Base-by-base conservation (phyloP, 345 rosid species). In the Viola odorata region DNA sequence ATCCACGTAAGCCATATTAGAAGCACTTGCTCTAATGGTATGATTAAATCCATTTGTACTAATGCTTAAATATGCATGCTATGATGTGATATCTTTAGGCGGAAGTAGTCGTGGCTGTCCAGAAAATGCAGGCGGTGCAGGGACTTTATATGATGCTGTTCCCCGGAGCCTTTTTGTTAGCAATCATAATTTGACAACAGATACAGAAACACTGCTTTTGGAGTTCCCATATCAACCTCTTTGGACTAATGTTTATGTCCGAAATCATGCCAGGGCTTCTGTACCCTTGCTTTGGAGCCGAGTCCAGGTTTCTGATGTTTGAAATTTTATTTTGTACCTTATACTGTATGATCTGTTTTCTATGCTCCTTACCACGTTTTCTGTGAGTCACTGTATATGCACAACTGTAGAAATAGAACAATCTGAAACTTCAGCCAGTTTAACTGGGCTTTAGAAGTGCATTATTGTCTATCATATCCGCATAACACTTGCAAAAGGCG, bases 251-350 rank as follows among this genome's bases (percentile, higher is more conserved):
- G 84, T 95, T 75, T 86, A 91, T 75, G 68, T 95, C 61, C 85
- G 80, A 54, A 92, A 95, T 79, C 67, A 49, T 72, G 98, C 96
- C 10, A 85, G 92, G 76, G 99, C 97, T 57, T 72, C 95, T 68
- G 95, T 92, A 75, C 99, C 99, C 48, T 75, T 95, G 85, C 84
- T 91, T 63, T 95, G 99, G 99, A 95, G 99, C 65, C 96, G 99
- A 71, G 99, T 91, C 62, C 99, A 95, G 96, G 99, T 95, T 77
- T 73, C 79, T 75, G 60, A 67, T 51, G 7, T 51, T 72, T 51
- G 12, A 50, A 32, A 41, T 45, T 16, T 48, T 51, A 23, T 23
- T 23, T 23, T 23, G 32, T 23, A 23, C 32, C 32, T 23, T 23
- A 23, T 23, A 23, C 32, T 23, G 32, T 23, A 23, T 23, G 32